Base-by-base conservation (phyloP, 2,329 filamentous ascomycete species). In the Didymellaceae sp. region DNA sequence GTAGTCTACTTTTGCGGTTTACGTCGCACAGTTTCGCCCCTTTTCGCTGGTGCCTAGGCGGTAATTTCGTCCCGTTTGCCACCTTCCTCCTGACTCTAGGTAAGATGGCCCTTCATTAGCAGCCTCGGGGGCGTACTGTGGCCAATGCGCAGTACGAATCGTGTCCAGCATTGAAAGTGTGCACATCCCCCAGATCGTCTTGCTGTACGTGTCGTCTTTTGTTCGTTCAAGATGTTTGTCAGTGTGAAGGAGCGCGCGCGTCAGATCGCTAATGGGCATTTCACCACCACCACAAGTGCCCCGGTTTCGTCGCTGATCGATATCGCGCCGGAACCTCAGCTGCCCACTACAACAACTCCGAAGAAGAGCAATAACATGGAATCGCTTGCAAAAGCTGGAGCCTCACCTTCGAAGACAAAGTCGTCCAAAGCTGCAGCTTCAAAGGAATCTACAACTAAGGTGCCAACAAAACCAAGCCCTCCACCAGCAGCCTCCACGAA, bases 171-270 rank as follows among this genome's bases (percentile, higher is more conserved):
- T 47, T 43, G 41, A 52, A 57, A 54, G 43, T 25, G 32, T 32
- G 45, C 26, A 17, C 20, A 45, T 37, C 42, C 46, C 54, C 54
- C 49, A n/a, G 35, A 17, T 31, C 25, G 17, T 31, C 39, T n/a
- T 43, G 34, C 34, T 25, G 34, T 51, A 51, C 46, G 50, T 48
- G 34, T 38, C 28, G 35, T 43, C 30, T 40, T 28, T 22, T 17
- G 24, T 35, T 22, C 24, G 5, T 25, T 39, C 45, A 51, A 41
- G 18, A 57, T 57, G 54, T 57, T 57, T 38, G 38, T 57, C 39
- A 57, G 54, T 45, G 54, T 57, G 13, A 57, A 57, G 34, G 54
- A 57, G 24, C 50, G 54, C 35, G 54, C 54, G 38, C 41, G 45
- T 25, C 54, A 57, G 31, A 57, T 57, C 34, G 54, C 54, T 14